Conservation (phyloP, 306 rosid species). For the Medicago arabica region DNA sequence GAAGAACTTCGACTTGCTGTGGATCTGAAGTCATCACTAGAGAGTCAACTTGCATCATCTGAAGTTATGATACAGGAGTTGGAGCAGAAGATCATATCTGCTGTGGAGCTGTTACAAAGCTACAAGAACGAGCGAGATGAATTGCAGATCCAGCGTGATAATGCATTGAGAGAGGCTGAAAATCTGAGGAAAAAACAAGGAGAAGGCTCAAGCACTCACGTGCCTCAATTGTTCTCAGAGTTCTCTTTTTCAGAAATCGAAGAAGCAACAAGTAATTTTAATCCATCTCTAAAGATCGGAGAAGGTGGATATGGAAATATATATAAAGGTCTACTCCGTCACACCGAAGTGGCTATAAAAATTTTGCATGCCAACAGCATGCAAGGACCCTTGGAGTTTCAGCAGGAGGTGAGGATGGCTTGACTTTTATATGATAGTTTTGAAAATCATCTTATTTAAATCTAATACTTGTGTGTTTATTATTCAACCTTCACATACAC, state of each 20-base stretch:
- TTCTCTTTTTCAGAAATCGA: constrained; percentile 77
- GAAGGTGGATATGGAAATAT: constrained; percentile 97
- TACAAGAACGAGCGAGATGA: constrained; percentile 77
- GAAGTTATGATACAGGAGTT: constrained; percentile 62
- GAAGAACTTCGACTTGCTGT: constrained; percentile 67
- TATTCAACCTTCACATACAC: too few species aligned
- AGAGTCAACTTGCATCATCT: constrained; percentile 71
- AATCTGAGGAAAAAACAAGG: constrained; percentile 77
- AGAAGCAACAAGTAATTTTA: constrained; percentile 72
- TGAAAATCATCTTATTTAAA: constrained; percentile 10
- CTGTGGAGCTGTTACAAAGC: constrained; percentile 70
- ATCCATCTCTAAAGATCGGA: constrained; percentile 75
- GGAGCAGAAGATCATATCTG: constrained; percentile 75
- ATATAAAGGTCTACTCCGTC: constrained; percentile 70
- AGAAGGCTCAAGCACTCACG: constrained; percentile 53
- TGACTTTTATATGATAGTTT: constrained; percentile 9
- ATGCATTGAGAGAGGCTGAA: constrained; percentile 85
- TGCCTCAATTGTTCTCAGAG: constrained; percentile 66
- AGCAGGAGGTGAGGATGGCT: constrained; percentile 72
- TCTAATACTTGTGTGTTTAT: too few species aligned
- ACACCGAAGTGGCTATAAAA: constrained; percentile 88
- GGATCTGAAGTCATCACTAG: constrained; percentile 63
- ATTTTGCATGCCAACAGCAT: constrained; percentile 55
- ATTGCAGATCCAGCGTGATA: constrained; percentile 69
- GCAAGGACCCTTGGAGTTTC: constrained; percentile 93